Conservation (phyloP, 805 yeast genomes). For the Saccharomycopsis fodiens region DNA sequence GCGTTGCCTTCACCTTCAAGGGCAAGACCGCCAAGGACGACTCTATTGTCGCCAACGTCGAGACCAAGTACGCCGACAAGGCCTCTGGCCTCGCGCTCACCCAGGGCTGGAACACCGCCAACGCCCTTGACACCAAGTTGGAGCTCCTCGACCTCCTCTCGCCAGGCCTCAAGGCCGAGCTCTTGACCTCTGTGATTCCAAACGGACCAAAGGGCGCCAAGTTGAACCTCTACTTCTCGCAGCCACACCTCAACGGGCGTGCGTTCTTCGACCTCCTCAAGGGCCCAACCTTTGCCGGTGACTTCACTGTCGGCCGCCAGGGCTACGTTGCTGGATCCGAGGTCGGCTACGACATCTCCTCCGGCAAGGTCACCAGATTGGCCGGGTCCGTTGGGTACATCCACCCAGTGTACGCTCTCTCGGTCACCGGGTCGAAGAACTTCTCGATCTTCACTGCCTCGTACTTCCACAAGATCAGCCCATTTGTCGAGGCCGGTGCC, state of each 20-base stretch:
- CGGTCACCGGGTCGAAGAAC: slow-evolving; percentile 71
- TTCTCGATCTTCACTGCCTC: slow-evolving; percentile 88
- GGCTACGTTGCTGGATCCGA: slow-evolving; percentile 97
- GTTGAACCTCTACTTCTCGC: slow-evolving; percentile 83
- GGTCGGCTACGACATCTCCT: slow-evolving; percentile 90
- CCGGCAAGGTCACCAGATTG: slow-evolving; percentile 90
- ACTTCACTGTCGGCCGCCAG: slow-evolving; percentile 89
- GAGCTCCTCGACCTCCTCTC: slow-evolving; percentile 88
- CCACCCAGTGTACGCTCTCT: slow-evolving; percentile 75
- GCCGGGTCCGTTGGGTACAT: slow-evolving; percentile 91
- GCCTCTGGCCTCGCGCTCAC: slow-evolving; percentile 86
- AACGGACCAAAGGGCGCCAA: slow-evolving; percentile 78
- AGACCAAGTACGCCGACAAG: slow-evolving; percentile 90
- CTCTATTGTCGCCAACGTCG: slow-evolving; percentile 80
- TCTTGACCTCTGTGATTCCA: slow-evolving; percentile 83
- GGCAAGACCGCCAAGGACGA: slow-evolving; percentile 79
- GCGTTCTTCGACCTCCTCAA: slow-evolving; percentile 91
- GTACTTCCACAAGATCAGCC: slow-evolving; percentile 92
- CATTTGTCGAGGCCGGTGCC: slow-evolving; percentile 93
- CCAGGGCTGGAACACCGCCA: slow-evolving; percentile 97
- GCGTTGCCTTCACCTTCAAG: slow-evolving; percentile 89
- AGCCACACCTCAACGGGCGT: slow-evolving; percentile 89
- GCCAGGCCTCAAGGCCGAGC: slow-evolving; percentile 91
- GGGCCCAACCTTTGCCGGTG: slow-evolving; percentile 95
- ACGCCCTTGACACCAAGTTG: slow-evolving; percentile 84